A percentile compares a stretch with the other conserved stretches of the same genome.
Evolutionary conservation across 1,284 basidiomycete species (phyloP).

Genomic region (Pholiota adiposa): DNA sequence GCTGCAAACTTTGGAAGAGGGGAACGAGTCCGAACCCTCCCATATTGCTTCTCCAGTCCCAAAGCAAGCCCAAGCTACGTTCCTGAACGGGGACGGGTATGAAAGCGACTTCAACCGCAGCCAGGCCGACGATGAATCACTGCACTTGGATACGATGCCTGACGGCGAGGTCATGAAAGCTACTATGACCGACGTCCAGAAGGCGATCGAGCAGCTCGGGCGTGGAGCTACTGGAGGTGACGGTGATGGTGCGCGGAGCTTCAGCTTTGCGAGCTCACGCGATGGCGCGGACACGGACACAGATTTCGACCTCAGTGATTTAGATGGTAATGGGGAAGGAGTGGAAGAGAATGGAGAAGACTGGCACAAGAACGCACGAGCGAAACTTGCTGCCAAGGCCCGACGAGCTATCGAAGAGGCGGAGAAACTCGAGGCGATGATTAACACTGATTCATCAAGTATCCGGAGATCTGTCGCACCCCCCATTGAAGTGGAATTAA

Average conservation of each 20-base stretch:
- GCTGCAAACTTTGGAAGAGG: constrained; percentile 50
- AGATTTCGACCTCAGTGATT: constrained; percentile 53
- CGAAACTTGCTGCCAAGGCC: constrained; percentile 78
- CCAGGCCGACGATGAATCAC: constrained; percentile 17
- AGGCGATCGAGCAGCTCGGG: constrained; percentile 62
- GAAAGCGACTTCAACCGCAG: constrained; percentile 21
- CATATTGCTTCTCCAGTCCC: constrained; percentile 39
- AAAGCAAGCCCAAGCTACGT: constrained; percentile 34
- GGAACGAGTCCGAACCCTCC: constrained; percentile 32
- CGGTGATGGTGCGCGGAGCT: constrained; percentile 64
- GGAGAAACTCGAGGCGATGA: constrained; percentile 51
- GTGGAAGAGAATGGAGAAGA: constrained; percentile 41
- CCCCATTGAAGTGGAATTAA: constrained; percentile 76
- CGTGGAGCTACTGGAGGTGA: constrained; percentile 33
- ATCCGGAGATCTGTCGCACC: constrained; percentile 49
- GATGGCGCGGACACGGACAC: constrained; percentile 63
- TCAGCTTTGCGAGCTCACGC: constrained; percentile 72
- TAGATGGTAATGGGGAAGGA: constrained; percentile 35
- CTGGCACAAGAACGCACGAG: constrained; percentile 69
- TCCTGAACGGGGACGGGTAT: constrained; percentile 37
- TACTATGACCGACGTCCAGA: constrained; percentile 87
- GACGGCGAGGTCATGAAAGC: constrained; percentile 75
- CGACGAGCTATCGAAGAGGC: constrained; percentile 62
- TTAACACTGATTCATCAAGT: constrained; percentile 27
- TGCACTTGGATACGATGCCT: constrained; percentile 28